Base-by-base conservation (phyloP, 2,329 filamentous ascomycete genomes). In the Xylaria multiplex region DNA sequence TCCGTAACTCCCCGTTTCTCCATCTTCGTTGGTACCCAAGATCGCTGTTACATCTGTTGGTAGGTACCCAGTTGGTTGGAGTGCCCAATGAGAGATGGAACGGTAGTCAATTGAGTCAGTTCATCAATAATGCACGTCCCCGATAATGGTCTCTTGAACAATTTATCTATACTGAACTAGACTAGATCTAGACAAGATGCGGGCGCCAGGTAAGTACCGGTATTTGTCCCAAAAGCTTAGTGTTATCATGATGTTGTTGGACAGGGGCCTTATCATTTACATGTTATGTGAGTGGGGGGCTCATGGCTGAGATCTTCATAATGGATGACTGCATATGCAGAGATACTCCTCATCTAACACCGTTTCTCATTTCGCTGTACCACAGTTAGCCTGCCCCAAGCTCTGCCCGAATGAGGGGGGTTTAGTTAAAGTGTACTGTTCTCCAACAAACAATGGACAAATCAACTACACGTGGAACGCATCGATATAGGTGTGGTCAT, bases 221-320 rank as follows among this genome's bases (percentile, higher is more conserved):
- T 27, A 27, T 27, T 27, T 27, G 3, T 27, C 27, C 27, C 27
- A 27, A 27, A 27, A 27, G 27, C 27, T 27, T 27, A 27, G 27
- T 27, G 27, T 27, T 27, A 27, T 27, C 27, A 27, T 27, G 27
- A 27, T 27, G 27, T 27, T 27, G 27, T 27, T 27, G 2, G 27
- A 27, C 35, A 13, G 6, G 35, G 35, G 35, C 35, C 62, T 67
- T 67, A 67, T 65, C 65, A 65, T 62, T 24, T 27, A 19, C 53
- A 43, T 43, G 22, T 30, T 43, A 13, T 37, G 53, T 11, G 42
- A 32, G 59, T 59, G 64, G 64, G 56, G 58, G 52, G 40, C n/a
- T 37, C 45, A n/a, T 40, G 60, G 43, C 52, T 49, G 19, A n/a
- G 22, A 11, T 11, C 16, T 37, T 37, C 35, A 37, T 37, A 14